A percentile compares a stretch with the other conserved stretches of the same genome.
These are phyloP conservation scores for Candida xiaguanensis DNA, from an alignment of 805 yeast species.

Conservation along the genomic window DNA sequence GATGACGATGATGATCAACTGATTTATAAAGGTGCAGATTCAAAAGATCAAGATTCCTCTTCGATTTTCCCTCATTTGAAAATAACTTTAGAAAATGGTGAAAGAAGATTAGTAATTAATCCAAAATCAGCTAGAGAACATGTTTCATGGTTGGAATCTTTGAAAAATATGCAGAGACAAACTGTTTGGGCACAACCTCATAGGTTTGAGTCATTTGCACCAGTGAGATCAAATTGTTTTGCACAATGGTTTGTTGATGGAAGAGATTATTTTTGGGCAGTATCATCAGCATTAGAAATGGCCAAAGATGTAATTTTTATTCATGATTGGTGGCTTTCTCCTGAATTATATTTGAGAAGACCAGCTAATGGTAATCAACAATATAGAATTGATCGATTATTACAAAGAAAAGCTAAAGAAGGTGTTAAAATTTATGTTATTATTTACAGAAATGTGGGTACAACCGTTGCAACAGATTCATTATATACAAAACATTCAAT, in stretches of 20 bases:
- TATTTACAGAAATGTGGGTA: constrained; percentile 89
- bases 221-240: constrained; percentile 75
- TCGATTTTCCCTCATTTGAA: constrained; percentile 49
- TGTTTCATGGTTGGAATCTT: constrained; percentile 71
- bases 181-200: constrained; percentile 64
- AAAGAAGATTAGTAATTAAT: constrained; percentile 70
- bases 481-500: constrained; percentile 92
- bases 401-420: constrained; percentile 86
- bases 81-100: constrained; percentile 64
- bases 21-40: constrained; percentile 18
- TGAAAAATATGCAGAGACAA: constrained; percentile 61
- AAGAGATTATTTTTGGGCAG: constrained; percentile 95
- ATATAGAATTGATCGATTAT: constrained; percentile 84
- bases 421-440: constrained; percentile 94
- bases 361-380: constrained; percentile 95
- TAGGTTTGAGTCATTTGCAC: constrained; percentile 89
- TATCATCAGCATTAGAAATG: constrained; percentile 19
- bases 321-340: constrained; percentile 98
- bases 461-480: constrained; percentile 91
- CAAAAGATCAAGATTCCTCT: constrained; percentile 22
- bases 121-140: constrained; percentile 65
- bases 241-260: constrained; percentile 98
- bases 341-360: constrained; percentile 87
- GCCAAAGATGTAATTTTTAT: constrained; percentile 61
- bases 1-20: constrained; percentile 44